Base-by-base conservation (phyloP, 768 basidiomycete genomes). In the Mycena vitilis region DNA sequence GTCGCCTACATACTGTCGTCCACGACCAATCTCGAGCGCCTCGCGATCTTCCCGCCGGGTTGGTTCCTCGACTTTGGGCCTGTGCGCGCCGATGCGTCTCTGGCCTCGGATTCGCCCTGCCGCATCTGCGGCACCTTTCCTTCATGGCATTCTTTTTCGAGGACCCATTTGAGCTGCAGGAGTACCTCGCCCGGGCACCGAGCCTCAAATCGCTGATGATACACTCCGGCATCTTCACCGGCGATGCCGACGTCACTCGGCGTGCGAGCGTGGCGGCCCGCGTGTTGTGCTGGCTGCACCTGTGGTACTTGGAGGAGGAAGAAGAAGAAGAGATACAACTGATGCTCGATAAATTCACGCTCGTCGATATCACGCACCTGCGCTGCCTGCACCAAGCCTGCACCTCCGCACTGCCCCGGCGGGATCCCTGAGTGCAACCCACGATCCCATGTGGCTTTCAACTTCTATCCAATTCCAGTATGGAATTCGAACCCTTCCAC, bases 401-500 rank as follows among this genome's bases (percentile, higher is more conserved):
- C 59, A 53, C 57, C 67, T 69, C 7, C 62, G 64, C 67, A 63
- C 59, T 44, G 60, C 67, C 23, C 61, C 67, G 11, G 59, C 54
- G 56, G 22, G 15, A 1, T 52, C 56, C 4, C n/a, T n/a, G n/a
- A n/a, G n/a, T n/a, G n/a, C n/a, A n/a, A n/a, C n/a, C n/a, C n/a
- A n/a, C n/a, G n/a, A n/a, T n/a, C n/a, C n/a, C n/a, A n/a, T n/a
- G n/a, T n/a, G n/a, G n/a, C n/a, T n/a, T n/a, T n/a, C n/a, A n/a
- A n/a, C n/a, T n/a, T n/a, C n/a, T n/a, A n/a, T n/a, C n/a, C n/a
- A n/a, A n/a, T n/a, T n/a, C n/a, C n/a, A n/a, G n/a, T n/a, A n/a
- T n/a, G n/a, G n/a, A n/a, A n/a, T n/a, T n/a, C n/a, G n/a, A n/a
- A n/a, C n/a, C n/a, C n/a, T n/a, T n/a, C n/a, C n/a, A n/a, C n/a